Conservation (phyloP, 768 basidiomycete genomes). For the Phaffia australis region DNA sequence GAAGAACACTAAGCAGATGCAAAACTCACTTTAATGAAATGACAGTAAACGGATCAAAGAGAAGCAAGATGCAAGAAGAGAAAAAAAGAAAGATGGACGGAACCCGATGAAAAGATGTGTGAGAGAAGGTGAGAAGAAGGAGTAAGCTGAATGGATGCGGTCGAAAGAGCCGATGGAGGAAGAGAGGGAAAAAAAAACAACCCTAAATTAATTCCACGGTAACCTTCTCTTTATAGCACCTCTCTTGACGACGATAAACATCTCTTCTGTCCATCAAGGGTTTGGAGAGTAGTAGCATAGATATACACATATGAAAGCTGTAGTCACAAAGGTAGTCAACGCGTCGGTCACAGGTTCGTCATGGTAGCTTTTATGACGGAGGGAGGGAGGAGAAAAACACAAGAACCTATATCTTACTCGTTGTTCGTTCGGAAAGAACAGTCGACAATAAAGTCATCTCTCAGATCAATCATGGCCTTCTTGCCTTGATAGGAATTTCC, state of each 20-base stretch:
- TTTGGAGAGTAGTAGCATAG: too few relatives aligned
- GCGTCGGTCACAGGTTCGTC: constrained; percentile 27
- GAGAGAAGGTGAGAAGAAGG: too few relatives aligned
- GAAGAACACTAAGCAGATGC: too few relatives aligned
- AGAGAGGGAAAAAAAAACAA: too few relatives aligned
- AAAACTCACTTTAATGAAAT: too few relatives aligned
- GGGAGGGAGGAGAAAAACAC: neutral
- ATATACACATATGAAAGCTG: constrained; percentile 13
- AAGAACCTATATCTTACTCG: neutral
- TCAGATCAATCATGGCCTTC: constrained; percentile 67
- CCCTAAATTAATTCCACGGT: neutral
- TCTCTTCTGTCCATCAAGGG: too few relatives aligned
- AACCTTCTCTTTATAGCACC: neutral
- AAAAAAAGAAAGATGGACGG: constrained; percentile 28
- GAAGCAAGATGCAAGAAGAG: constrained; percentile 25
- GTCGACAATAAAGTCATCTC: constrained; percentile 73
- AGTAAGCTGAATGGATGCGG: too few relatives aligned
- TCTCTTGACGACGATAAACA: neutral
- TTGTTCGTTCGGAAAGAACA: constrained; percentile 34
- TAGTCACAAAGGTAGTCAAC: constrained; percentile 23
- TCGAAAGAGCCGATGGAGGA: too few relatives aligned
- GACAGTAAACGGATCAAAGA: too few relatives aligned
- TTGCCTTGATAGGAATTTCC: constrained; percentile 85
- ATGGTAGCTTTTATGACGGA: constrained; percentile 15
- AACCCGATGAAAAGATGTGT: too few relatives aligned